These are phyloP conservation scores for Rhizopogon rudus DNA, from an alignment of 768 basidiomycete genomes.

Conservation along the genomic window DNA sequence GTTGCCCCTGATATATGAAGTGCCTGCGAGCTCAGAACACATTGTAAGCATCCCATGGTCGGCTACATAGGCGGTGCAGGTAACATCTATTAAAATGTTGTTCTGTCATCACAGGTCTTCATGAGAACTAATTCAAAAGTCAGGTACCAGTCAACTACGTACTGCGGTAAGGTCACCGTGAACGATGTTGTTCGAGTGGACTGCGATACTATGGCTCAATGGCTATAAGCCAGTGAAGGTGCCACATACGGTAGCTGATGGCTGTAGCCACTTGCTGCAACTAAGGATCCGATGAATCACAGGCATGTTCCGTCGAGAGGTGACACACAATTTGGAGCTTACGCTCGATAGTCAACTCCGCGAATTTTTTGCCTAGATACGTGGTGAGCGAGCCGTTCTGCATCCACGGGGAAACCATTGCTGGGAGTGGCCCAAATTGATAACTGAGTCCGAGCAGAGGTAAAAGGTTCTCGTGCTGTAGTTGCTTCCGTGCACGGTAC, in stretches of 20 bases:
- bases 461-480: conserved; percentile 23
- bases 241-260: conserved; percentile 13
- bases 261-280: conserved; percentile 8
- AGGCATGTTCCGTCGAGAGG: not conserved
- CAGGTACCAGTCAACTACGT: not conserved
- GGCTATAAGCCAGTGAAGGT: not conserved
- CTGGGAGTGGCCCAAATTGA: conserved; percentile 24
- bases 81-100: not conserved
- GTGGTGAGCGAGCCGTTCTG: conserved; percentile 22
- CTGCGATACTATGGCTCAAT: not conserved
- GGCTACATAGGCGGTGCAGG: not conserved
- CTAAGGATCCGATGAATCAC: not conserved
- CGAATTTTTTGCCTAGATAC: conserved; percentile 14
- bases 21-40: not conserved
- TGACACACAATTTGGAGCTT: conserved; percentile 13
- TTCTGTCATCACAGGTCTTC: not conserved
- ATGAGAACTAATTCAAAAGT: not conserved
- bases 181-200: not conserved
- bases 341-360: not conserved
- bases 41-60: conserved; percentile 7
- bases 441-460: conserved; percentile 23
- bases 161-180: conserved; percentile 24
- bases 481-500: conserved; percentile 18
- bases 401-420: conserved; percentile 31
- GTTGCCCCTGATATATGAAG: not conserved